Evolutionary conservation across 495 filamentous ascomycete species (phyloP).

Genomic region (Haplographium delicatum): DNA sequence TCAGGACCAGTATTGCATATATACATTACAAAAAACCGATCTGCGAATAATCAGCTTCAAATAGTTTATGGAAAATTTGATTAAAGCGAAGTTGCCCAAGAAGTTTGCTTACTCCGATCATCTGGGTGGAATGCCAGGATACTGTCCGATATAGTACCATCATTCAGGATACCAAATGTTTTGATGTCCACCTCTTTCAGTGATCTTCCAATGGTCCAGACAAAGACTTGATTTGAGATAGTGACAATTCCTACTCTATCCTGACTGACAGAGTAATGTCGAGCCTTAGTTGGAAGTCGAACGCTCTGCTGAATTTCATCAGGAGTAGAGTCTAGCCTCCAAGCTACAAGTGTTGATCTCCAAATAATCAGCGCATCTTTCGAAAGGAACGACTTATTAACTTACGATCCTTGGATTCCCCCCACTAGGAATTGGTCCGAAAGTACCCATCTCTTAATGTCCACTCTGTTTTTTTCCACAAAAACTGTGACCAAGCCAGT

Average conservation of each 20-base stretch:
- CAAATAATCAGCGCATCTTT: too few species aligned
- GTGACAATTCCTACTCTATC: slow-evolving; percentile 18
- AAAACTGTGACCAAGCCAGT: neutral
- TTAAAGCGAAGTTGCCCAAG: too few species aligned
- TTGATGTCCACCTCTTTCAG: neutral
- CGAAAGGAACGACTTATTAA: neutral
- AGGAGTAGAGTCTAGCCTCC: too few species aligned
- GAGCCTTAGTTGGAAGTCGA: slow-evolving; percentile 7
- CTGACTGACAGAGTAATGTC: neutral
- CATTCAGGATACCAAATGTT: neutral
- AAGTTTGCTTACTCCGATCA: too few species aligned
- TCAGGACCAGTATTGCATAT: too few species aligned
- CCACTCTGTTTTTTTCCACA: slow-evolving; percentile 9
- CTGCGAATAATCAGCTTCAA: too few species aligned
- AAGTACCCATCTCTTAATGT: slow-evolving; percentile 9
- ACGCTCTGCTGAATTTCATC: neutral
- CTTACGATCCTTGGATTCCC: slow-evolving; percentile 5
- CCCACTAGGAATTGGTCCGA: slow-evolving; percentile 17
- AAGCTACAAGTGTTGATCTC: too few species aligned
- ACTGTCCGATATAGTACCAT: too few species aligned
- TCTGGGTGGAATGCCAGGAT: too few species aligned
- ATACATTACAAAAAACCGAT: too few species aligned
- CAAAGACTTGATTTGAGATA: slow-evolving; percentile 1
- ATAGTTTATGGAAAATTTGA: too few species aligned
- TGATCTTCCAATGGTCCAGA: slow-evolving; percentile 19